Evolutionary conservation across 2,329 filamentous ascomycete species (phyloP).

Genomic region (Aspergillus sojae): DNA sequence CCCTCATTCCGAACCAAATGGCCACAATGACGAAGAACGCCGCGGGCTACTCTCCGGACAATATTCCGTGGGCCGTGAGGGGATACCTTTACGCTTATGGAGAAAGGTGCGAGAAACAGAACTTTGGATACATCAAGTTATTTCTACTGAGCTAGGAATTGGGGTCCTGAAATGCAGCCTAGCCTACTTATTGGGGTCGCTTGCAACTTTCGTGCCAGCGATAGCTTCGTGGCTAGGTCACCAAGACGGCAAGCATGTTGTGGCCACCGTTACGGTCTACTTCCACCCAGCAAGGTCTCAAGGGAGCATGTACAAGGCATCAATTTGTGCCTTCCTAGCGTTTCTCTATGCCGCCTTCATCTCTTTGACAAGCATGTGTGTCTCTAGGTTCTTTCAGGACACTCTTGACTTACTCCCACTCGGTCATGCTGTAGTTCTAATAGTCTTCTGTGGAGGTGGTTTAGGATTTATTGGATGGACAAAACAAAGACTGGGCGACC

Average conservation of each 20-base stretch:
- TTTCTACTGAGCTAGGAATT: constrained; percentile 72
- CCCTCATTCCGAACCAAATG: constrained; percentile 43
- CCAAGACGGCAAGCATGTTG: constrained; percentile 90
- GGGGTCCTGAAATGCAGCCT: constrained; percentile 88
- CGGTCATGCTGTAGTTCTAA: constrained; percentile 76
- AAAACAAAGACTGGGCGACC: constrained; percentile 76
- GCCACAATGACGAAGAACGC: constrained; percentile 39
- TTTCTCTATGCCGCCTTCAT: constrained; percentile 77
- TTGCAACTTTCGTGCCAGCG: constrained; percentile 79
- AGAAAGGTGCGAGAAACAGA: constrained; percentile 39
- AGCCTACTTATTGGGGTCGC: constrained; percentile 82
- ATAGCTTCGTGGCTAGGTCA: constrained; percentile 75
- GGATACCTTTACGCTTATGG: constrained; percentile 21
- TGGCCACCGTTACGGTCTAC: constrained; percentile 91
- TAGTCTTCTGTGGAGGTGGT: constrained; percentile 83
- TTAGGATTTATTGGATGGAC: constrained; percentile 87
- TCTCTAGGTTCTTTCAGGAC: constrained; percentile 76
- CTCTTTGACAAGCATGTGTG: constrained; percentile 83
- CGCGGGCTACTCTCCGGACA: constrained; percentile 36
- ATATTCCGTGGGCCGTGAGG: constrained; percentile 17
- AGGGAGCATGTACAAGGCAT: constrained; percentile 87
- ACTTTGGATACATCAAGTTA: constrained; percentile 59
- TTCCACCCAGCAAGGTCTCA: constrained; percentile 87
- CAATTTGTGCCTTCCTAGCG: constrained; percentile 73
- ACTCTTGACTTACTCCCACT: constrained; percentile 67